These are phyloP conservation scores for Santalum album DNA, from an alignment of 164 flowering plant species.

Conservation along the genomic window DNA sequence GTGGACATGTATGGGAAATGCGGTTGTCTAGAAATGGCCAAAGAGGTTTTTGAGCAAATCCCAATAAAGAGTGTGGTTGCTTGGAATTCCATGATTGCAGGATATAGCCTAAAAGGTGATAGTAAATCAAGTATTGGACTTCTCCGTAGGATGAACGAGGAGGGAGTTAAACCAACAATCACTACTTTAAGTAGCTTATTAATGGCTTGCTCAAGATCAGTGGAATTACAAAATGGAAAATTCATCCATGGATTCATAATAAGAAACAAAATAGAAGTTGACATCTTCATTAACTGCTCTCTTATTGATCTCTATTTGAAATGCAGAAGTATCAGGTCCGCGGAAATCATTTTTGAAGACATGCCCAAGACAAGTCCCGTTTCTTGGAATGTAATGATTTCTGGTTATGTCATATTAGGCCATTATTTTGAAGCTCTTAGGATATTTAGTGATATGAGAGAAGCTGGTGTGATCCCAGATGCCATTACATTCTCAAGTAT, in stretches of 20 bases:
- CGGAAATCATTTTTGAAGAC: constrained; percentile 37
- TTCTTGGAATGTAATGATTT: constrained; percentile 71
- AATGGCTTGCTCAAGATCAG: constrained; percentile 48
- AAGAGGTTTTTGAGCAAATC: constrained; percentile 43
- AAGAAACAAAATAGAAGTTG: constrained; percentile 28
- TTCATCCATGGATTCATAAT: constrained; percentile 57
- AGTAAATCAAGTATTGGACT: constrained; percentile 42
- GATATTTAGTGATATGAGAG: constrained; percentile 35
- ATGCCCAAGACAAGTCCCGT: constrained; percentile 31
- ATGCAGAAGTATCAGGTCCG: constrained; percentile 37
- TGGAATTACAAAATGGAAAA: constrained; percentile 38
- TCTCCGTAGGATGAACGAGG: constrained; percentile 41
- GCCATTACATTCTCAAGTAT: constrained; percentile 51
- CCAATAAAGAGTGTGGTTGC: constrained; percentile 34
- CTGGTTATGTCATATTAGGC: constrained; percentile 51
- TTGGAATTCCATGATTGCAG: constrained; percentile 62
- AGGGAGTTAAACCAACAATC: constrained; percentile 33
- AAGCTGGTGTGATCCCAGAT: constrained; percentile 35
- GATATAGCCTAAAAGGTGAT: constrained; percentile 42
- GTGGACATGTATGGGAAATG: constrained; percentile 81
- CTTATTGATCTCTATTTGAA: constrained; percentile 64
- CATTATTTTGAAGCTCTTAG: constrained; percentile 44
- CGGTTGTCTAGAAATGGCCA: constrained; percentile 49
- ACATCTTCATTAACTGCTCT: constrained; percentile 30
- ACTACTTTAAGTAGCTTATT: constrained; percentile 54